Conservation (phyloP, 768 basidiomycete genomes). For the Leccinum incarnatum region DNA sequence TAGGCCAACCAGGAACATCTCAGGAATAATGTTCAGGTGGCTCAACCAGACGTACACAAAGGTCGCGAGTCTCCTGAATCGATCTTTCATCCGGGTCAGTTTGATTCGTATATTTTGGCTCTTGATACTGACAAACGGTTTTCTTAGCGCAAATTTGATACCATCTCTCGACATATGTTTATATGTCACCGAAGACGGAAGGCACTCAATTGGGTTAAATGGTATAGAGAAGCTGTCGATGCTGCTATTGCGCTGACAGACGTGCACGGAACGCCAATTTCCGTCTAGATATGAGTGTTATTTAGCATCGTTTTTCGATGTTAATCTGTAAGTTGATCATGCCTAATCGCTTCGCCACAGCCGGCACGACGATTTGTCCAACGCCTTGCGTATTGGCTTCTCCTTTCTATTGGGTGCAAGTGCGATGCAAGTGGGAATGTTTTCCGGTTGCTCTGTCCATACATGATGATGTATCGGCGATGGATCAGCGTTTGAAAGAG, state of each 20-base stretch:
- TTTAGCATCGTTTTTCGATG: not conserved
- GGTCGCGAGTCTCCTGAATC: slow-evolving; percentile 37
- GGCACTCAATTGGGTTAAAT: slow-evolving; percentile 38
- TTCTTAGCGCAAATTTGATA: slow-evolving; percentile 45
- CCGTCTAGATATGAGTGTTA: not conserved
- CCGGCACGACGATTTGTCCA: slow-evolving; percentile 40
- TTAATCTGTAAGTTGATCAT: not conserved
- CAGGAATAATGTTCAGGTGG: slow-evolving; percentile 46
- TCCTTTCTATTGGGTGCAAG: slow-evolving; percentile 41
- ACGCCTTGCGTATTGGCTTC: slow-evolving; percentile 37
- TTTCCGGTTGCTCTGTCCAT: slow-evolving; percentile 46
- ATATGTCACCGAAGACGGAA: slow-evolving; percentile 46
- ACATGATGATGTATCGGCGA: slow-evolving; percentile 38
- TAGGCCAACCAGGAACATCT: slow-evolving; percentile 37
- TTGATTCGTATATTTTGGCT: not conserved
- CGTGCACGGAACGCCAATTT: not conserved
- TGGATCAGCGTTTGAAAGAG: slow-evolving; percentile 22
- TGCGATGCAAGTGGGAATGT: slow-evolving; percentile 42
- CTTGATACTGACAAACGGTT: not conserved
- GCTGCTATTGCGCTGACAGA: slow-evolving; percentile 25
- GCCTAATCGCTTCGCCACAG: slow-evolving; percentile 32
- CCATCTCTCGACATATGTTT: slow-evolving; percentile 43
- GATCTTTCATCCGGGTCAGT: slow-evolving; percentile 46
- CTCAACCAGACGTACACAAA: slow-evolving; percentile 43
- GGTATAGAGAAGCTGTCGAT: slow-evolving; percentile 44